These are phyloP conservation scores for Orbilia javanica DNA, from an alignment of 2,329 filamentous ascomycete genomes.

Conservation along the genomic window DNA sequence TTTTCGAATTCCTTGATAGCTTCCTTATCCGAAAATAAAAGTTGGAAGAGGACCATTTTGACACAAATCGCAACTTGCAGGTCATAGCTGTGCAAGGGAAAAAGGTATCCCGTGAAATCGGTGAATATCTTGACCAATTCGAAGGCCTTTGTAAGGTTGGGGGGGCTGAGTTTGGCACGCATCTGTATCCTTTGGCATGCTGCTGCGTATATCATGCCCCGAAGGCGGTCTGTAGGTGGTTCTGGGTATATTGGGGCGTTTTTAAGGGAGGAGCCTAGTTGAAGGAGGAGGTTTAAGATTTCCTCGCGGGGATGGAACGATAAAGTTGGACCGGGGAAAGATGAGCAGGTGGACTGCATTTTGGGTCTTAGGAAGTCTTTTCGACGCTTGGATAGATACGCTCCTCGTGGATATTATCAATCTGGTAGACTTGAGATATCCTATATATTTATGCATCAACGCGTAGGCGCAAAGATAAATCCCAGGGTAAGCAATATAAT, in stretches of 20 bases:
- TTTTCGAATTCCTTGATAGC: neutral
- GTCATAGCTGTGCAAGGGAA: constrained; percentile 37
- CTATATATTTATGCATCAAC: too few relatives aligned
- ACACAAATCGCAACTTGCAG: constrained; percentile 31
- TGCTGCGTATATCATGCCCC: constrained; percentile 46
- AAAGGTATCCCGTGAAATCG: constrained; percentile 24
- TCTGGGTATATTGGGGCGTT: constrained; percentile 19
- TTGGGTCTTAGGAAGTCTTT: neutral
- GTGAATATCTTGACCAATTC: constrained; percentile 5
- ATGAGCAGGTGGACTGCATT: constrained; percentile 19
- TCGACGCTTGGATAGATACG: neutral
- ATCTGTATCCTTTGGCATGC: constrained; percentile 28
- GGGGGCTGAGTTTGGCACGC: neutral
- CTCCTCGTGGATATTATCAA: neutral
- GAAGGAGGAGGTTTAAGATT: constrained; percentile 19
- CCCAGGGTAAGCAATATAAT: too few relatives aligned
- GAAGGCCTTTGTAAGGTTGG: neutral
- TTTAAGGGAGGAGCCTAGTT: neutral
- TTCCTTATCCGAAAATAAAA: neutral
- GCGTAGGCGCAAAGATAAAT: too few relatives aligned
- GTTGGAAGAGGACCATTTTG: constrained; percentile 15
- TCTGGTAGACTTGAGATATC: neutral
- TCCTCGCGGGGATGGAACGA: neutral
- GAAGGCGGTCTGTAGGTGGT: constrained; percentile 33
- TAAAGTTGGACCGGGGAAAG: neutral